Evolutionary conservation across 1,284 basidiomycete genomes (phyloP), one percentile per base, ranked within the genome.

Genomic region (Rhodotorula sp.): DNA sequence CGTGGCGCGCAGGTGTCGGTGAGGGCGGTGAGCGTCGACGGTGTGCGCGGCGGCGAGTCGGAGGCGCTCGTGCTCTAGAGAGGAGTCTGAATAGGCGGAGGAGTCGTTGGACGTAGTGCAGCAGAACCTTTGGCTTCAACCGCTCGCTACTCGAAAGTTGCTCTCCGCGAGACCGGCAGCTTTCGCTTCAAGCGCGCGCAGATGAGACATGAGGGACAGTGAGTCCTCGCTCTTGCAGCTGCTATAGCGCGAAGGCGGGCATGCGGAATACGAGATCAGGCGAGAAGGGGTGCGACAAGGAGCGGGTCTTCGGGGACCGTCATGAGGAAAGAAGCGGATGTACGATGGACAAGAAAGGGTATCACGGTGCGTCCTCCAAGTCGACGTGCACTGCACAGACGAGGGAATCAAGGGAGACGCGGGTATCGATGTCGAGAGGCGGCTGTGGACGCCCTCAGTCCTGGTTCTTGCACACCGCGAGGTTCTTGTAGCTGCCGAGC

Each of bases 1-100:
- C 53, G 29, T 36, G 60, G 44, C 0, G 66, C 37, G 32, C 61
- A 36, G 56, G 53, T 70, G 17, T 41, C 44, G 15, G 69, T 73
- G 4, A 29, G 63, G 13, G 71, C 53, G 10, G 36, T 75, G 22
- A 67, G 74, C 17, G 69, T 75, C 8, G 74, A 75, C n/a, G 71
- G 74, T 0, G 48, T 44, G 21, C 29, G n/a, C 4, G 62, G 74
- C 25, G 65, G 41, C 3, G 69, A 71, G 48, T 61, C 67, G 36
- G 70, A 69, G 32, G 55, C 59, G 32, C 50, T 74, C 15, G 8
- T 22, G 48, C 25, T 74, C 13, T 59, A 51, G 46, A 32, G n/a
- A 8, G 21, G 3, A 13, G 10, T 39, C 39, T 12, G 21, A 6
- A n/a, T 8, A 46, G 27, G 27, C 22, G 4, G 3, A 36, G n/a